Conservation (phyloP, 345 rosid genomes). For the Capsella bursapastoris region DNA sequence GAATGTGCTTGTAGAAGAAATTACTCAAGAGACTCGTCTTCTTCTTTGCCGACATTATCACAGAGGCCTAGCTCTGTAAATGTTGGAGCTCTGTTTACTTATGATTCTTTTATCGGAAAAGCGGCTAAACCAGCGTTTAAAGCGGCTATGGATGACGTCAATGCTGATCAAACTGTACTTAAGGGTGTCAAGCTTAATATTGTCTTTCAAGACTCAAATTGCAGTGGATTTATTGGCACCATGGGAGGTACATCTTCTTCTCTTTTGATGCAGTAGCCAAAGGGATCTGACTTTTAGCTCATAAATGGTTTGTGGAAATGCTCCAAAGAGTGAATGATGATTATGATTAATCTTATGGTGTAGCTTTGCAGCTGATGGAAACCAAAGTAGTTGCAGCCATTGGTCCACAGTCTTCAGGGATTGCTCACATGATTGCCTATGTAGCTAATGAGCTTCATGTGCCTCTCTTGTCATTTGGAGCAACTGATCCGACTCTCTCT, state of each 20-base stretch:
- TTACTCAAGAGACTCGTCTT: conserved; percentile 44
- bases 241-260: conserved; percentile 66
- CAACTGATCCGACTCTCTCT: conserved; percentile 73
- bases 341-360: conserved; percentile 41
- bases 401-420: conserved; percentile 97
- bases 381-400: conserved; percentile 69
- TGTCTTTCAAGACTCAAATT: conserved; percentile 66
- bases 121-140: conserved; percentile 70
- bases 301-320: background rate
- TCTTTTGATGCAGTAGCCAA: conserved; percentile 8
- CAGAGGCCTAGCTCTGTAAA: conserved; percentile 55
- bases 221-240: conserved; percentile 91
- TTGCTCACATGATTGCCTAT: conserved; percentile 83
- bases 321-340: background rate
- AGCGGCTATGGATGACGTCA: conserved; percentile 81
- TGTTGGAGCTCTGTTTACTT: conserved; percentile 79
- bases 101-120: conserved; percentile 74
- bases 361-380: conserved; percentile 93
- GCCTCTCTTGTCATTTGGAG: conserved; percentile 75
- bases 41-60: conserved; percentile 51
- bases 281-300: background rate
- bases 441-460: conserved; percentile 70
- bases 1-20: conserved; percentile 47
- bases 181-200: conserved; percentile 56
- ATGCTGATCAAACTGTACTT: conserved; percentile 68